Evolutionary conservation across 1,284 basidiomycete species (phyloP), one percentile per base, ranked within the genome.

Genomic region (Fomitopsis betulina): DNA sequence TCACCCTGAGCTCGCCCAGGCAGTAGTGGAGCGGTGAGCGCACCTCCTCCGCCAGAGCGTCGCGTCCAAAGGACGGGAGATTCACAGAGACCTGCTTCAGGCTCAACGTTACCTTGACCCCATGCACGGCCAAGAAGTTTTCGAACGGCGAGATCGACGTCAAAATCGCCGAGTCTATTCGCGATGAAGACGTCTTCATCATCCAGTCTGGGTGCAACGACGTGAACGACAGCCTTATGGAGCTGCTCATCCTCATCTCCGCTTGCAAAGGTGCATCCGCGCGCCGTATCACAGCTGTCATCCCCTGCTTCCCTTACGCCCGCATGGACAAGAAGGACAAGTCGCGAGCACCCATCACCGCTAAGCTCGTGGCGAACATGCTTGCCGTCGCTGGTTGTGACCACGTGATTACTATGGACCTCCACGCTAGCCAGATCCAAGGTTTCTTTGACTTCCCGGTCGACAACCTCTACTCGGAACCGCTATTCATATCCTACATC

Each of bases 401-500:
- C 78, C 96, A 99, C 72, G 93, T 99, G 69, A 99, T 99, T 70
- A 99, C 96, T 21, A 96, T 99, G 88, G 96, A 99, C 73, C 80
- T 99, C 42, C 96, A 99, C 72, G 97, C 96, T 12, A 94, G 91
- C 65, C 96, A 99, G 79, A 98, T 99, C 64, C 96, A 99, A 73
- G 96, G 96, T 12, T 99, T 99, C 80, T 99, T 99, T 72, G 95
- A 99, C 75, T 96, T 99, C 65, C 97, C 96, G 17, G 96, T 98
- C 58, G 96, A 99, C 79, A 99, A 99, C 75, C 79, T 97, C 56
- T 97, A 88, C 74, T 91, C 91, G 37, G 93, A 96, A 70, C 90
- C 93, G 7, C 77, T 90, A 64, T 93, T 95, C 90, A 80, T 94
- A 63, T 79, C 85, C 9, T 95, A 93, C 74, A 96, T 99, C 78